phyloP scores from a whole-genome alignment of 1,139 yeast species.

The Blastobotrys persicus region DNA sequence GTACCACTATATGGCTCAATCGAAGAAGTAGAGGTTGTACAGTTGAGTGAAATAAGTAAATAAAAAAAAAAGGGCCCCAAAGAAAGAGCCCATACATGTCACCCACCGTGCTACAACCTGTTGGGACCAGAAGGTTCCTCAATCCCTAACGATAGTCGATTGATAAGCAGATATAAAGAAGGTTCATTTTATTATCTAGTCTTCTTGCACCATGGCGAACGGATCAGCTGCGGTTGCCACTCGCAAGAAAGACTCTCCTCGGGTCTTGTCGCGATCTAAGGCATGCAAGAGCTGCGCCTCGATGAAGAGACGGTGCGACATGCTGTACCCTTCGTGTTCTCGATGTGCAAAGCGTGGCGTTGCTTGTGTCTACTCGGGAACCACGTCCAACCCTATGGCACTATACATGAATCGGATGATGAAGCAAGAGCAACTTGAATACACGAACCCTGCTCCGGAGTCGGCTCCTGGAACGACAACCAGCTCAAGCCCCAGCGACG shows the following conservation, averaged over 20 bases:
- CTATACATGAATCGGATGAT: slow-evolving; percentile 8
- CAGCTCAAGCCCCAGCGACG: background rate
- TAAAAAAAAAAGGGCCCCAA: too few species aligned
- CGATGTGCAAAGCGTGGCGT: slow-evolving; percentile 20
- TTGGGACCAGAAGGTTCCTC: too few species aligned
- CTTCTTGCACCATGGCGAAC: background rate
- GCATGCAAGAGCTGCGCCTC: slow-evolving; percentile 23
- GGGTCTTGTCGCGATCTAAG: slow-evolving; percentile 18
- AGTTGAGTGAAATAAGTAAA: too few species aligned
- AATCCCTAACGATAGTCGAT: too few species aligned
- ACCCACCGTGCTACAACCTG: too few species aligned
- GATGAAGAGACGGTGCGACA: slow-evolving; percentile 25
- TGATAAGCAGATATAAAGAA: too few species aligned
- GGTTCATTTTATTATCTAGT: too few species aligned
- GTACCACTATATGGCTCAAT: too few species aligned
- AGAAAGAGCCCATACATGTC: too few species aligned
- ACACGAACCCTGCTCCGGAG: background rate
- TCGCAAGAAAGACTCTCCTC: slow-evolving; percentile 1
- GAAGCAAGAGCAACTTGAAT: background rate
- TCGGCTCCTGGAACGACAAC: background rate
- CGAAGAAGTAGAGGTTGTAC: too few species aligned
- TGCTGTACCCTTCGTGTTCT: slow-evolving; percentile 25
- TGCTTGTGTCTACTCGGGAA: slow-evolving; percentile 17
- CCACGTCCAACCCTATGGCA: slow-evolving; percentile 20
- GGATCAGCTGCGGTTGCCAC: background rate